Conservation (phyloP, 139 green algal genomes). For the Desmodesmus armatus region DNA sequence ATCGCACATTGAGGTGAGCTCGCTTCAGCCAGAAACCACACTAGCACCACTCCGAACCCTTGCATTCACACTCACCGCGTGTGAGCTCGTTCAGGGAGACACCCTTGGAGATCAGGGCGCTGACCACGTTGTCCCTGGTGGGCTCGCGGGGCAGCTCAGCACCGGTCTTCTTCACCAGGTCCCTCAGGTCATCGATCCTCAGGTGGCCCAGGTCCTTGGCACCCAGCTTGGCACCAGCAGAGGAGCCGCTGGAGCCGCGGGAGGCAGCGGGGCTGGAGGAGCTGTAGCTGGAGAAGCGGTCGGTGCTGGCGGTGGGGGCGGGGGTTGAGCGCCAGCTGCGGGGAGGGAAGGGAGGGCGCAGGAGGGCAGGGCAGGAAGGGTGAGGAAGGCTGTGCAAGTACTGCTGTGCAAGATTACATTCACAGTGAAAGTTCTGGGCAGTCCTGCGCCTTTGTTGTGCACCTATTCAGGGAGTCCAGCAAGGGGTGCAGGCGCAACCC, state of each 20-base stretch:
- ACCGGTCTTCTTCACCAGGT: slow-evolving; percentile 43
- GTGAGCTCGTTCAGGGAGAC: slow-evolving; percentile 33
- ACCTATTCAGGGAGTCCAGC: too few relatives aligned
- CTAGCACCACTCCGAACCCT: not conserved
- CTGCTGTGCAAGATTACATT: too few relatives aligned
- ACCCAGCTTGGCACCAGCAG: slow-evolving; percentile 6
- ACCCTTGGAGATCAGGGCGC: slow-evolving; percentile 42
- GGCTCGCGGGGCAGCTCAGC: slow-evolving; percentile 45
- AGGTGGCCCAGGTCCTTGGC: slow-evolving; percentile 21
- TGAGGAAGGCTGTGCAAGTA: too few relatives aligned
- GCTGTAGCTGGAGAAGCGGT: slow-evolving; percentile 42
- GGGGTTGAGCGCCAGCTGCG: slow-evolving; percentile 35
- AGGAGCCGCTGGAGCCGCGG: not conserved
- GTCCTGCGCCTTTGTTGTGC: too few relatives aligned
- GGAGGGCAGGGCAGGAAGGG: too few relatives aligned
- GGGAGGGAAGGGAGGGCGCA: too few relatives aligned
- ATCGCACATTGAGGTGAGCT: not conserved
- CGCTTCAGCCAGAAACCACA: not conserved
- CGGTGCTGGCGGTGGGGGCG: not conserved
- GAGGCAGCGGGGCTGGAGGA: slow-evolving; percentile 6
- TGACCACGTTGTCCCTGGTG: slow-evolving; percentile 42
- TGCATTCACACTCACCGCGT: not conserved
- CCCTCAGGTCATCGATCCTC: slow-evolving; percentile 41
- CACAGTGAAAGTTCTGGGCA: too few relatives aligned
- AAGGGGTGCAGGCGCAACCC: too few relatives aligned